Evolutionary conservation across 345 rosid species (phyloP), one percentile per base, ranked within the genome.

Genomic region (Microthlaspi erraticum): DNA sequence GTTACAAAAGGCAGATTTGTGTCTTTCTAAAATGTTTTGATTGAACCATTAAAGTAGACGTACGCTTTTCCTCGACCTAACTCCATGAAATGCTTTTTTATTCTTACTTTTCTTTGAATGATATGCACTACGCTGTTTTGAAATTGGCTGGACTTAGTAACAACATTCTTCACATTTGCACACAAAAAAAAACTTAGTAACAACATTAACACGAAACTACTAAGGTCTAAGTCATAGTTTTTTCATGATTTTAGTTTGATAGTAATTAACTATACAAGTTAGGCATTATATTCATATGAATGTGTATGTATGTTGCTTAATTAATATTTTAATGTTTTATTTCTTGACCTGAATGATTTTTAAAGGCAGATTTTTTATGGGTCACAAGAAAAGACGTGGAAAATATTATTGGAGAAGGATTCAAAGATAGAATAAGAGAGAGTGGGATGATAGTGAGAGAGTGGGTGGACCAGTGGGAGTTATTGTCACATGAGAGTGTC

Each of bases 401-500:
- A 12, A 85, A 86, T 32, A 41, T 36, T 7, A 34, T 76, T 0
- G 86, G 69, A 6, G 81, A 78, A 16, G 87, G 75, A 54, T 90
- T 77, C 43, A 81, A 84, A 43, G 84, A 84, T 43, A 73, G 82
- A 34, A 72, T 85, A 0, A 68, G 73, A 7, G 84, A 70, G 6
- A 82, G 77, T 54, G 96, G 97, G 7, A 50, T 87, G 38, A 66
- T 92, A 36, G 84, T 87, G 49, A 73, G 76, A 56, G 88, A 85
- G 2, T 93, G 97, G 93, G 95, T 93, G 3, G 81, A 90, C 9
- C 93, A 90, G 56, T 76, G 70, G 60, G 83, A 82, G 69, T 84
- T 90, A 37, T 29, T 93, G 12, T 38, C 13, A 59, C 97, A 93
- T 80, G 68, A 23, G 7, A 79, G 87, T 31, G 77, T 93, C 7